Conservation (phyloP, 345 rosid species). For the Capsella bursapastoris region DNA sequence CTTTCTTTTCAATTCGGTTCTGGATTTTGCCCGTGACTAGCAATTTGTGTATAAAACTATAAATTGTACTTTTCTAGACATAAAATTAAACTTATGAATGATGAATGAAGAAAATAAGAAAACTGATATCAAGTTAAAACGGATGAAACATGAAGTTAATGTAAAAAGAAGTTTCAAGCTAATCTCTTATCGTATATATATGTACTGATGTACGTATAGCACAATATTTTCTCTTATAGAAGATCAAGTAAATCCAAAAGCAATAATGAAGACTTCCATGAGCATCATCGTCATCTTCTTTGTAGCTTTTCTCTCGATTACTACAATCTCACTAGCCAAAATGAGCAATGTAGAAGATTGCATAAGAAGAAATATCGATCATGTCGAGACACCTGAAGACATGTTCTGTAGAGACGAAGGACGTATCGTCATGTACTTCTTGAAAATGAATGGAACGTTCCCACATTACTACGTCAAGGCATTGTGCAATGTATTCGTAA, state of each 20-base stretch:
- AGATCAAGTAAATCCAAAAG: not conserved
- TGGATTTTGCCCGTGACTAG: too few relatives aligned
- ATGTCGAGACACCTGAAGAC: not conserved
- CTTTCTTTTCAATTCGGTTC: too few relatives aligned
- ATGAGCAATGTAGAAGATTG: constrained; percentile 21
- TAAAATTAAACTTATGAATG: not conserved
- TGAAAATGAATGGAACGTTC: constrained; percentile 1
- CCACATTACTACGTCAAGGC: constrained; percentile 29
- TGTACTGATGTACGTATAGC: not conserved
- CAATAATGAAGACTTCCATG: constrained; percentile 26
- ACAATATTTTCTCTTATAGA: not conserved
- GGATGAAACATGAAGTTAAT: constrained; percentile 24
- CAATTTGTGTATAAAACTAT: too few relatives aligned
- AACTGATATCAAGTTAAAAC: constrained; percentile 1
- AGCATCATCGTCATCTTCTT: constrained; percentile 20
- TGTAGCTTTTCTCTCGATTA: constrained; percentile 4
- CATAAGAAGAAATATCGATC: constrained; percentile 2
- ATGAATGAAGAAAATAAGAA: not conserved
- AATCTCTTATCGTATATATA: not conserved
- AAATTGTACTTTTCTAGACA: not conserved
- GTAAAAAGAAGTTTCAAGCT: constrained; percentile 16
- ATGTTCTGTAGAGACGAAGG: constrained; percentile 2
- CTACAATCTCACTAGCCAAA: not conserved
- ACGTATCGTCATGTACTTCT: constrained; percentile 1
- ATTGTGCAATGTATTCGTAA: constrained; percentile 31